phyloP scores from a whole-genome alignment of 2,329 filamentous ascomycete species.

The Curvularia verruculosa region DNA sequence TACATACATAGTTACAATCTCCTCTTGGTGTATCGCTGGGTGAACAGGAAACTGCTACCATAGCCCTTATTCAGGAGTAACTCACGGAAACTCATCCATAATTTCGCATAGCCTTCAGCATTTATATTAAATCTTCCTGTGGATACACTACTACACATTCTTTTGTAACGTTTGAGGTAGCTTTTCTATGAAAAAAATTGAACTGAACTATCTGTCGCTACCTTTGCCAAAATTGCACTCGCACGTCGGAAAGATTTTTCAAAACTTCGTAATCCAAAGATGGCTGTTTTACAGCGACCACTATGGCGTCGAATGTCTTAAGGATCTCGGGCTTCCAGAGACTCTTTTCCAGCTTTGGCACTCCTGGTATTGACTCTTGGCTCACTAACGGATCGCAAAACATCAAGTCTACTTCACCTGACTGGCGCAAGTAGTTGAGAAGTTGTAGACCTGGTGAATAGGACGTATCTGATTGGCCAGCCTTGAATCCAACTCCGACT shows the following conservation, averaged over 20 bases:
- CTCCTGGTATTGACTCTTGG: slow-evolving; percentile 49
- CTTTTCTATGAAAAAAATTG: neutral
- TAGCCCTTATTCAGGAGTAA: neutral
- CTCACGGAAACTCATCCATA: neutral
- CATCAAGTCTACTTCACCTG: slow-evolving; percentile 49
- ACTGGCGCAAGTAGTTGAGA: slow-evolving; percentile 50
- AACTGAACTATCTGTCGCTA: neutral
- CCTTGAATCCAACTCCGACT: slow-evolving; percentile 59
- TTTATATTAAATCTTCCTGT: neutral
- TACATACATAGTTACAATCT: neutral
- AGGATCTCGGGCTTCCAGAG: slow-evolving; percentile 51
- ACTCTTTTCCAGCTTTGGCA: slow-evolving; percentile 41
- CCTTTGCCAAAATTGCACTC: slow-evolving; percentile 7
- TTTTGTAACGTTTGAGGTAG: neutral
- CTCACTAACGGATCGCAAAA: slow-evolving; percentile 56
- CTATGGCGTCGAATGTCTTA: slow-evolving; percentile 53
- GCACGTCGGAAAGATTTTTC: slow-evolving; percentile 40
- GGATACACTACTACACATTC: neutral
- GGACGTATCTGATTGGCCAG: slow-evolving; percentile 55
- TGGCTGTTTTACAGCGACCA: slow-evolving; percentile 54
- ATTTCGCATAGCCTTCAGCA: neutral
- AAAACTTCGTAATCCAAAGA: slow-evolving; percentile 53
- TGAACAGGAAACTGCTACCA: neutral
- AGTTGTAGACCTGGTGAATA: slow-evolving; percentile 53
- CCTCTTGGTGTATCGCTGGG: neutral